These are phyloP conservation scores for Ophiorrhiza pumila DNA, from an alignment of 257 asterid species.

Conservation along the genomic window DNA sequence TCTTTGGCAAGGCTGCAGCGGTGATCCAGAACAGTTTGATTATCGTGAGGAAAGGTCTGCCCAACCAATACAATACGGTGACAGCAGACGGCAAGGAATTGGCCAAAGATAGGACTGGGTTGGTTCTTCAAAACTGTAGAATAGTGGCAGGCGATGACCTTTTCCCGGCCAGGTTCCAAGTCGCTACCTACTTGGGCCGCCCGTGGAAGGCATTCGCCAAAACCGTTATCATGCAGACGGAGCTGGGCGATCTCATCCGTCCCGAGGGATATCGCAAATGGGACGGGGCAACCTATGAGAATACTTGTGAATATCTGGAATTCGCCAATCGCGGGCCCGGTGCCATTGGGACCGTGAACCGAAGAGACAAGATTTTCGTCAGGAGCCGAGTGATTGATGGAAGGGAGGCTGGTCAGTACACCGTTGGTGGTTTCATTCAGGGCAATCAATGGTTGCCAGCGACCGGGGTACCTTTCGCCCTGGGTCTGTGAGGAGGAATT, in stretches of 20 bases:
- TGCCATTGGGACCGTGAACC: constrained; percentile 24
- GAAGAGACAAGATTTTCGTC: constrained; percentile 17
- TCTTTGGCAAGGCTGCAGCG: constrained; percentile 61
- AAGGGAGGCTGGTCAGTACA: constrained; percentile 25
- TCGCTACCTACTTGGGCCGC: constrained; percentile 45
- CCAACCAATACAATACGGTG: constrained; percentile 46
- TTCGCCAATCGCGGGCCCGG: constrained; percentile 65
- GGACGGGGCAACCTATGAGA: constrained; percentile 26
- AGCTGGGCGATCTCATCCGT: constrained; percentile 53
- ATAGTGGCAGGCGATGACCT: constrained; percentile 46
- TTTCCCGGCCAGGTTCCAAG: constrained; percentile 26
- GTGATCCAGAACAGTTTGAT: constrained; percentile 64
- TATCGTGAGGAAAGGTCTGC: constrained; percentile 40
- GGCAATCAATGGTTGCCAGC: constrained; percentile 26
- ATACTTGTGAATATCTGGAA: constrained; percentile 40
- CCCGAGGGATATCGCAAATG: constrained; percentile 54
- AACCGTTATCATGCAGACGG: constrained; percentile 56
- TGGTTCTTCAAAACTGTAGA: constrained; percentile 63
- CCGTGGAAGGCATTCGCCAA: constrained; percentile 49
- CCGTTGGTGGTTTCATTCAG: constrained; percentile 17
- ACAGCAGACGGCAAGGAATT: constrained; percentile 66
- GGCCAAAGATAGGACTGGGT: constrained; percentile 28
- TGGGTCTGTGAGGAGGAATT: constrained; percentile 20
- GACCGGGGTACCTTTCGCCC: constrained; percentile 25
- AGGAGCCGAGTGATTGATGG: constrained; percentile 14